Conservation (phyloP, 176 grass and related monocot genomes). For the Bolboschoenus planiculmis region DNA sequence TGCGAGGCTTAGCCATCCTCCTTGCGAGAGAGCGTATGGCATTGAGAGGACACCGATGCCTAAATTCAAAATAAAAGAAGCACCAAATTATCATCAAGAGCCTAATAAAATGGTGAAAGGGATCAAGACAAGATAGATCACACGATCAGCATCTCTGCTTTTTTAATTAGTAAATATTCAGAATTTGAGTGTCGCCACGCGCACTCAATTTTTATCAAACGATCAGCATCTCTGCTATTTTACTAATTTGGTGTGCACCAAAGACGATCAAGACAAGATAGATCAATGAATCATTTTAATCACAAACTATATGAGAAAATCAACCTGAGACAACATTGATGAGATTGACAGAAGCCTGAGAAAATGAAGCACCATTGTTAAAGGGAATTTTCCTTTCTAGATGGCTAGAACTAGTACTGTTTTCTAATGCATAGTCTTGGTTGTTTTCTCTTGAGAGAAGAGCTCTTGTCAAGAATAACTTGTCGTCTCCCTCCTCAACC, state of each 20-base stretch:
- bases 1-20: conserved; percentile 50
- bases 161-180: too few species aligned
- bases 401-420: neutral
- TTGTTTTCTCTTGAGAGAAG: conserved; percentile 20
- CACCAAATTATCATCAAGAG: neutral
- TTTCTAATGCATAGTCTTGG: neutral
- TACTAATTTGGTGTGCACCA: neutral
- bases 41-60: conserved; percentile 51
- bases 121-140: too few species aligned
- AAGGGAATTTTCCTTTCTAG: conserved; percentile 21
- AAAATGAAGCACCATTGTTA: conserved; percentile 38
- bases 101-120: neutral
- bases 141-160: too few species aligned
- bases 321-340: conserved; percentile 54
- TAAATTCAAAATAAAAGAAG: neutral
- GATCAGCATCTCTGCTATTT: too few species aligned
- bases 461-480: neutral
- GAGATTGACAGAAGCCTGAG: conserved; percentile 43
- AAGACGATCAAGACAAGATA: neutral
- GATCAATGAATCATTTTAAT: neutral
- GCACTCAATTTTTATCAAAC: neutral
- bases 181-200: neutral
- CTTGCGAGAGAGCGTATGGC: conserved; percentile 48
- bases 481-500: neutral
- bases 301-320: neutral